A percentile compares a stretch with the other conserved stretches of the same genome.
Conservation (phyloP, 441 rosid genomes). For the Metrosideros polymorpha region DNA sequence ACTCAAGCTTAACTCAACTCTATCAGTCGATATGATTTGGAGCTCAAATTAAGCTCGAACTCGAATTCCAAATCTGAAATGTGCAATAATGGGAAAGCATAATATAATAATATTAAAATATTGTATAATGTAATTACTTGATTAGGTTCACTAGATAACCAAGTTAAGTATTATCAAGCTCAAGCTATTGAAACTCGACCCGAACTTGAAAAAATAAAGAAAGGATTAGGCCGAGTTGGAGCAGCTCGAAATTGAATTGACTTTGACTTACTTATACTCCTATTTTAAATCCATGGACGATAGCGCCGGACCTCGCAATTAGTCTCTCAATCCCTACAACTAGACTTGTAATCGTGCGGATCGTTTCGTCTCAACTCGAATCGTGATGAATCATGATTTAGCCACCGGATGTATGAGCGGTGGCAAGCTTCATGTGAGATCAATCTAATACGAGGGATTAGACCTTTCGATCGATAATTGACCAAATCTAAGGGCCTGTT, state of each 20-base stretch:
- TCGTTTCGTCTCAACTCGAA: neutral
- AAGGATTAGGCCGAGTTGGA: too few species aligned
- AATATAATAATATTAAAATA: neutral
- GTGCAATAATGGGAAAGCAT: too few species aligned
- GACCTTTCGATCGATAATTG: neutral
- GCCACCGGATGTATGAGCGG: neutral
- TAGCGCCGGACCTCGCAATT: too few species aligned
- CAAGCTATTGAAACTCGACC: too few species aligned
- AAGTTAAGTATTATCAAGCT: neutral
- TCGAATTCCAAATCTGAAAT: neutral
- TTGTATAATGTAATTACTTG: neutral
- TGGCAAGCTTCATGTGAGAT: fast-evolving
- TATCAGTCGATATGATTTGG: neutral
- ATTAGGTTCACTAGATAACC: neutral
- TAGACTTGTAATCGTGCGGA: too few species aligned
- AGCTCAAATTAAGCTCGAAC: neutral
- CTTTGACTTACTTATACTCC: too few species aligned
- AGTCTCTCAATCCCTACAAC: too few species aligned
- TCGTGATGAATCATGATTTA: neutral
- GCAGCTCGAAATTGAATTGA: too few species aligned
- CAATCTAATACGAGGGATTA: neutral
- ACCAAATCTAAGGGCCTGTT: too few species aligned
- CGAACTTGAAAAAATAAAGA: too few species aligned
- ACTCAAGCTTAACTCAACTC: neutral
- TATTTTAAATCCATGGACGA: too few species aligned